These are phyloP conservation scores for Phytophthora ramorum DNA, from an alignment of 352 stramenopile genomes.

Conservation along the genomic window DNA sequence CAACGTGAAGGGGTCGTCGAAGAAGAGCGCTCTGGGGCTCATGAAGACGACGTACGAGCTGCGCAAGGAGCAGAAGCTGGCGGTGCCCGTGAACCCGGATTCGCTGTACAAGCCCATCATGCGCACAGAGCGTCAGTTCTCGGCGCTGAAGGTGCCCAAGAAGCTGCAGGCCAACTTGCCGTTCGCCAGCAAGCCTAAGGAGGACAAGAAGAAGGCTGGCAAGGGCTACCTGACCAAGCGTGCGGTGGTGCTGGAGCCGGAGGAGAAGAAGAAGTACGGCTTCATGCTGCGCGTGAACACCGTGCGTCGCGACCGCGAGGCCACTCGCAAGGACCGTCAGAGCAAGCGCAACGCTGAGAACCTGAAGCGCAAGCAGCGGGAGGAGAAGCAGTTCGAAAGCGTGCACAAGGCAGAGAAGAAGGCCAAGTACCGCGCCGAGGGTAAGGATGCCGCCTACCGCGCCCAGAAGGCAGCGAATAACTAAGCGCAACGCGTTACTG, in stretches of 20 bases:
- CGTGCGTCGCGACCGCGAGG: slow-evolving; percentile 96
- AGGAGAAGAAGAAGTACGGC: slow-evolving; percentile 97
- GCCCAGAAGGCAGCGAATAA: slow-evolving; percentile 53
- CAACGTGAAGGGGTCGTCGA: slow-evolving; percentile 53
- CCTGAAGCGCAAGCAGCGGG: slow-evolving; percentile 93
- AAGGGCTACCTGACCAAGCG: slow-evolving; percentile 91
- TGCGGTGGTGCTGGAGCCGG: slow-evolving; percentile 95
- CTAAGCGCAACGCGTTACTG: slow-evolving; percentile 12
- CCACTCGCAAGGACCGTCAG: slow-evolving; percentile 94
- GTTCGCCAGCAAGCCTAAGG: slow-evolving; percentile 98
- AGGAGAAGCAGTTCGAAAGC: slow-evolving; percentile 91
- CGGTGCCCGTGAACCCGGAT: slow-evolving; percentile 97
- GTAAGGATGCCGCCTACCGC: slow-evolving; percentile 74
- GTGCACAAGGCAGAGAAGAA: slow-evolving; percentile 88
- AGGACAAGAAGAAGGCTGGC: slow-evolving; percentile 86
- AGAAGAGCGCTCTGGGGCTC: slow-evolving; percentile 57
- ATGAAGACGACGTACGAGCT: slow-evolving; percentile 98
- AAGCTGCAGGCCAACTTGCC: slow-evolving; percentile 97
- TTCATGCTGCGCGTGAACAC: slow-evolving; percentile 98
- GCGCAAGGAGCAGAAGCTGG: slow-evolving; percentile 93
- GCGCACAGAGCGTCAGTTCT: slow-evolving; percentile 93
- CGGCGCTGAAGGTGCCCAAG: slow-evolving; percentile 95
- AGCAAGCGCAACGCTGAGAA: slow-evolving; percentile 85
- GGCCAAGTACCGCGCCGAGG: slow-evolving; percentile 84
- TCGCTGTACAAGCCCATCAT: slow-evolving; percentile 99